These are phyloP conservation scores for Pichia ethanolica DNA, from an alignment of 805 yeast genomes.

Conservation along the genomic window DNA sequence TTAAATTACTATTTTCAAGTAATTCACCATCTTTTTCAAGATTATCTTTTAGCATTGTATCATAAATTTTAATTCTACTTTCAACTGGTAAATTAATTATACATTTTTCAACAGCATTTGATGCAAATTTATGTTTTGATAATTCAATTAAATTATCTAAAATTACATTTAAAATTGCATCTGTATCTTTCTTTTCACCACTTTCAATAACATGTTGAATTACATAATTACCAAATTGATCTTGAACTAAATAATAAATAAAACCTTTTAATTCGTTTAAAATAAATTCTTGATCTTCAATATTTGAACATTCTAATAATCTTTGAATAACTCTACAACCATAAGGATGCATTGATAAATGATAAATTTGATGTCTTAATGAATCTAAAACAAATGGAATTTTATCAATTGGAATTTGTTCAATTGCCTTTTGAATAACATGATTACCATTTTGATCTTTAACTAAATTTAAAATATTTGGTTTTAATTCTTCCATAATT, in stretches of 20 bases:
- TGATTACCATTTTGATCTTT: slow-evolving; percentile 98
- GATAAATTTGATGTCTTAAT: slow-evolving; percentile 65
- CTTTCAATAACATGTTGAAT: slow-evolving; percentile 90
- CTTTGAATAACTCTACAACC: slow-evolving; percentile 97
- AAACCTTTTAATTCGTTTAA: slow-evolving; percentile 65
- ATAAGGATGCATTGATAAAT: slow-evolving; percentile 88
- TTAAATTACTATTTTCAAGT: slow-evolving; percentile 62
- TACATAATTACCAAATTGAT: slow-evolving; percentile 96
- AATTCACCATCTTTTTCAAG: slow-evolving; percentile 35
- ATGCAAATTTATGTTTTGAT: slow-evolving; percentile 95
- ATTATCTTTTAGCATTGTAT: slow-evolving; percentile 56
- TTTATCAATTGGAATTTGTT: slow-evolving; percentile 63
- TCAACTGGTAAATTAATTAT: slow-evolving; percentile 60
- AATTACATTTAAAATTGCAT: slow-evolving; percentile 56
- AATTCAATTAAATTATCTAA: slow-evolving; percentile 56
- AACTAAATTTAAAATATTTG: slow-evolving; percentile 55
- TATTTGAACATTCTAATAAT: slow-evolving; percentile 68
- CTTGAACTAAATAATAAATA: slow-evolving; percentile 74
- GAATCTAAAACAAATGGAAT: slow-evolving; percentile 69
- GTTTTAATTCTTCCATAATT: slow-evolving; percentile 62
- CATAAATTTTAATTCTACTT: slow-evolving; percentile 58
- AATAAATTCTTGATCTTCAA: slow-evolving; percentile 57
- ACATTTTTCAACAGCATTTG: slow-evolving; percentile 94
- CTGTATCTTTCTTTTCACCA: slow-evolving; percentile 57
- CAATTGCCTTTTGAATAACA: slow-evolving; percentile 92